Evolutionary conservation across 2,329 filamentous ascomycete species (phyloP), one percentile per base, ranked within the genome.

Genomic region (Malbranchea cinnamomea): DNA sequence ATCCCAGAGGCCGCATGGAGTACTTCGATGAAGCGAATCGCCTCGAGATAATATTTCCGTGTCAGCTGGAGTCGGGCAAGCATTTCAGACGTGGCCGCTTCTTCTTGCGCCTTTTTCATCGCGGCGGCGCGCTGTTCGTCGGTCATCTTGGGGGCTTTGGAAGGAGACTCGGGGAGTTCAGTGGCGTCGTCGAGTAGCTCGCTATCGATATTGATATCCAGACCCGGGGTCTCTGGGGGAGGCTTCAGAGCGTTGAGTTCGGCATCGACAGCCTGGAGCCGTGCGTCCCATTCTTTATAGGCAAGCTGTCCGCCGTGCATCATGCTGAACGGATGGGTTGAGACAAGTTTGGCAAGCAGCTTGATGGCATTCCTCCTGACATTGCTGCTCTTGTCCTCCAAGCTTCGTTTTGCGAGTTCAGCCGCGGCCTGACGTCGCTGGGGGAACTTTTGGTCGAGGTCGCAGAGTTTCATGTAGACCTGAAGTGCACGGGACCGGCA

Each of bases 311-410:
- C 84, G 13, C 84, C 85, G 45, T 95, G 84, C 60, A 94, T 77
- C 11, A 85, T 74, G 21, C 79, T 83, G 46, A 94, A 98, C 2
- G 89, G 89, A 52, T 98, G 89, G 0, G 85, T 94, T 38, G 85
- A 83, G 44, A 98, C 82, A 5, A 98, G 63, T 24, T 79, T 79
- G 4, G 77, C 80, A 1, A 98, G 66, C 5, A 98, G 62, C 54
- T 93, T 95, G 51, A 98, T 89, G 2, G 89, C 85, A 50, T 95
- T 95, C 35, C 85, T 72, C 37, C 89, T 71, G 18, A 98, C 89
- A 46, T 95, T 92, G 56, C 89, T 98, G 59, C 87, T 95, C 65
- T 92, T 95, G 59, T 98, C 91, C 53, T 94, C 82, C 2, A 98
- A 64, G 52, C 87, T 95, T 43, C 81, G 72, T 33, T 80, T 76